Base-by-base conservation (phyloP, 1,284 basidiomycete genomes). In the Omphalotus olearius region DNA sequence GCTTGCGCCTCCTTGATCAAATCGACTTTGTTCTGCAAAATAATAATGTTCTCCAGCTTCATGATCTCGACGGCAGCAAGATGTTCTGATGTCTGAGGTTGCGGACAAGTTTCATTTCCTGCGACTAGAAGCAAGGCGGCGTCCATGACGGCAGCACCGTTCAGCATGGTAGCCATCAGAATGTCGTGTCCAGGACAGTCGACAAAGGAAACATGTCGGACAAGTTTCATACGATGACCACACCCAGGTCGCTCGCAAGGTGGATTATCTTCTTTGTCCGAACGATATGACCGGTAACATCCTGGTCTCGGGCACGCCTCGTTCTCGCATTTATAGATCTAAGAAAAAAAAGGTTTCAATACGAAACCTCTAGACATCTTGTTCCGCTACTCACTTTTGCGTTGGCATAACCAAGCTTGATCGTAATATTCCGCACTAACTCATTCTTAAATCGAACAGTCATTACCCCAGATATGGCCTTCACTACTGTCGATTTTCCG, bases 371-470 rank as follows among this genome's bases (percentile, higher is more conserved):
- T n/a, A 14, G 26, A 25, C 52, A 39, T 28, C n/a, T 25, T 23
- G 23, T 16, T 35, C 0, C 10, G 13, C 16, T 38, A 70, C 80
- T 57, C 59, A 94, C 93, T 75, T 98, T 98, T 49, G 97, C 97
- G 62, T 98, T 99, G 47, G 96, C 96, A 69, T 99, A 99, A 45
- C 89, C 97, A 44, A 99, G 82, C 76, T 99, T 99, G 76, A 99
- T 99, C 42, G 97, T 99, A 64, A 99, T 99, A 73, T 99, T 99
- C 60, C 96, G 78, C 56, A 97, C 93, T 51, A 97, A 82, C 71
- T 99, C 97, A 71, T 98, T 98, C 80, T 99, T 99, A 76, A 99
- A 99, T 63, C 96, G 83, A 53, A 99, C 96, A 26, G 96, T 99
- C 83, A 92, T 90, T 11, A 98, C 96, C n/a, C 96, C 96, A 14